Percentiles rank a stretch among this genome's conserved stretches.
Evolutionary conservation across 176 grass and related monocot species (phyloP).

Genomic region (Oropetium thomaeum): DNA sequence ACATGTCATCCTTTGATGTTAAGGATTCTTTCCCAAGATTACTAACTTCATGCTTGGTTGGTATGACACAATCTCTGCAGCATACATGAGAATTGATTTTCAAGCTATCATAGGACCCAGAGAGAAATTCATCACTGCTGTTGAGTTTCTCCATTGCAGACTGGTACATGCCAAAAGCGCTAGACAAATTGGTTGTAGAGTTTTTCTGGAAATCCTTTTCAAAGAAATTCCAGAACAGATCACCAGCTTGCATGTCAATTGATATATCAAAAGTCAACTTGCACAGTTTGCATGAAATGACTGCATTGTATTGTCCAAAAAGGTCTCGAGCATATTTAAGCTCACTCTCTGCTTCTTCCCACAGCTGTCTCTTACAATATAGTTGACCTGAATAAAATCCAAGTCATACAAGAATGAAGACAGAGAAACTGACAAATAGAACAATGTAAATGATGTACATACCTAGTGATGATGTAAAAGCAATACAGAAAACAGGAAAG

Average conservation of each 20-base stretch:
- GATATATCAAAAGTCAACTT: slow-evolving; percentile 48
- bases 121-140: slow-evolving; percentile 12
- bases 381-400: slow-evolving; percentile 65
- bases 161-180: slow-evolving; percentile 58
- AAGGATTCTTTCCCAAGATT: slow-evolving; percentile 4
- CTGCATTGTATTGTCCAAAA: slow-evolving; percentile 38
- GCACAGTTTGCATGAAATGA: slow-evolving; percentile 65
- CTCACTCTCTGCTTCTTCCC: slow-evolving; percentile 57
- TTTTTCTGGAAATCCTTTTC: slow-evolving; percentile 49
- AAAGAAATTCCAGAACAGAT: slow-evolving; percentile 56
- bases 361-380: slow-evolving; percentile 63
- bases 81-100: slow-evolving; percentile 3
- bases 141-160: slow-evolving; percentile 67
- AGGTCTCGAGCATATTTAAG: slow-evolving; percentile 53
- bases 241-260: slow-evolving; percentile 65
- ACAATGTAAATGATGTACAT: slow-evolving; percentile 27
- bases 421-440: not conserved
- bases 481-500: slow-evolving; percentile 54
- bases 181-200: slow-evolving; percentile 34
- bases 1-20: slow-evolving; percentile 12
- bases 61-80: slow-evolving; percentile 9
- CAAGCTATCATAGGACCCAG: slow-evolving; percentile 8
- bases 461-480: slow-evolving; percentile 74
- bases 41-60: not conserved
- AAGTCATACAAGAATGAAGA: slow-evolving; percentile 9